Evolutionary conservation across 108 stramenopile genomes (phyloP).

Genomic region (Discostella pseudostelligera): DNA sequence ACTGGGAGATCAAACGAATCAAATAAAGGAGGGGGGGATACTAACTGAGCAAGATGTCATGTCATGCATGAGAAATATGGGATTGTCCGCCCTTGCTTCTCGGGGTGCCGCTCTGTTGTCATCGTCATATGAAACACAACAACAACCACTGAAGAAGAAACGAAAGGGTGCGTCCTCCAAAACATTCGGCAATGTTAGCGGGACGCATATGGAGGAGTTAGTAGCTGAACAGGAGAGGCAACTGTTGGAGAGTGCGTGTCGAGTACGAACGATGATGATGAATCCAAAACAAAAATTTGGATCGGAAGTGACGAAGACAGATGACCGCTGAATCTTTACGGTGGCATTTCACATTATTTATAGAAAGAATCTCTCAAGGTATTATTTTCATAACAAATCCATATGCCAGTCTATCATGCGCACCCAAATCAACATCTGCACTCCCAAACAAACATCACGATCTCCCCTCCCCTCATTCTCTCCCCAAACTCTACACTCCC

Average conservation of each 20-base stretch:
- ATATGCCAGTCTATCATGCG: neutral
- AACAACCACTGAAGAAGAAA: slow-evolving; percentile 5
- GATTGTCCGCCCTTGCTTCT: slow-evolving; percentile 7
- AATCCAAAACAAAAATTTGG: no score
- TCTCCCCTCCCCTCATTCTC: neutral
- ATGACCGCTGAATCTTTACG: neutral
- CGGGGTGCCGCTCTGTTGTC: slow-evolving; percentile 12
- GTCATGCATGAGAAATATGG: slow-evolving; percentile 17
- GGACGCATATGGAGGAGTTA: slow-evolving; percentile 1
- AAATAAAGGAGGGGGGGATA: slow-evolving; percentile 7
- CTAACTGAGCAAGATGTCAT: slow-evolving; percentile 20
- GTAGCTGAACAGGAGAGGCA: slow-evolving; percentile 28
- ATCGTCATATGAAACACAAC: neutral
- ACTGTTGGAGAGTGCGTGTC: slow-evolving; percentile 25
- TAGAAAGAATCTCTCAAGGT: neutral
- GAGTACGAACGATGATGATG: neutral
- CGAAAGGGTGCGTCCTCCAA: slow-evolving; percentile 6
- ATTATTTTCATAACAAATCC: neutral
- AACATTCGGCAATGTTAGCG: neutral
- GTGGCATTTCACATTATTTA: neutral
- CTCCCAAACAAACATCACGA: neutral
- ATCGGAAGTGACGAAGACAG: neutral
- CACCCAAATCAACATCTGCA: neutral
- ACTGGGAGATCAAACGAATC: slow-evolving; percentile 10
- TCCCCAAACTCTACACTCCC: no score